phyloP scores from a whole-genome alignment of 345 rosid genomes.

The Salix dunnii region DNA sequence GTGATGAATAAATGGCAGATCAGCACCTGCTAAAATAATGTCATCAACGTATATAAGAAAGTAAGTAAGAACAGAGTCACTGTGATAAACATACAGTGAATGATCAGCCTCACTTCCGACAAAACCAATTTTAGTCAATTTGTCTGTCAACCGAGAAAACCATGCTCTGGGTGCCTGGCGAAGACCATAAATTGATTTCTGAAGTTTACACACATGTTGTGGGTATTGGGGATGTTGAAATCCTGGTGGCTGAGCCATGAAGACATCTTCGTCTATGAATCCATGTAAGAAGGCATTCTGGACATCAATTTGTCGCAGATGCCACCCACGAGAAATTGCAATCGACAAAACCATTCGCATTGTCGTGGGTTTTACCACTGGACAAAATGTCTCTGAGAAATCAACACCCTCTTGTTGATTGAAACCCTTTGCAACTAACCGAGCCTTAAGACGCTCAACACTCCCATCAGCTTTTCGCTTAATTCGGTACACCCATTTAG shows the following conservation, averaged over 20 bases:
- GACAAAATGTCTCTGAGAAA: background rate
- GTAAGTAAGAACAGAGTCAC: fast-evolving
- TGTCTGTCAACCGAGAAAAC: background rate
- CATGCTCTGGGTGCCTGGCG: background rate
- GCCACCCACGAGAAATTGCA: background rate
- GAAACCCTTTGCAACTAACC: background rate
- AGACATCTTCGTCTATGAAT: background rate
- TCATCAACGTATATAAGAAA: background rate
- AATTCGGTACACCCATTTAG: background rate
- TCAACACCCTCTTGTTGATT: background rate
- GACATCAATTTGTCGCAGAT: background rate
- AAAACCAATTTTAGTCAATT: background rate
- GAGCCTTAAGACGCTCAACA: background rate
- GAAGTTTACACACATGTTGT: background rate
- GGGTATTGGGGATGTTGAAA: background rate
- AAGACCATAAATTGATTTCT: background rate
- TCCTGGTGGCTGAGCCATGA: background rate
- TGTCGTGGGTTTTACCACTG: background rate
- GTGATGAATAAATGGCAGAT: no score
- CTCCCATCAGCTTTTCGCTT: background rate
- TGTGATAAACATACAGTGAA: background rate
- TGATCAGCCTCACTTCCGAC: background rate
- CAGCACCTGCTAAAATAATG: background rate
- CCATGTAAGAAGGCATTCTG: background rate
- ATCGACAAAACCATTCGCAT: background rate